These are phyloP conservation scores for Dioscorea cayenensis DNA, from an alignment of 116 monocot species.

Conservation along the genomic window DNA sequence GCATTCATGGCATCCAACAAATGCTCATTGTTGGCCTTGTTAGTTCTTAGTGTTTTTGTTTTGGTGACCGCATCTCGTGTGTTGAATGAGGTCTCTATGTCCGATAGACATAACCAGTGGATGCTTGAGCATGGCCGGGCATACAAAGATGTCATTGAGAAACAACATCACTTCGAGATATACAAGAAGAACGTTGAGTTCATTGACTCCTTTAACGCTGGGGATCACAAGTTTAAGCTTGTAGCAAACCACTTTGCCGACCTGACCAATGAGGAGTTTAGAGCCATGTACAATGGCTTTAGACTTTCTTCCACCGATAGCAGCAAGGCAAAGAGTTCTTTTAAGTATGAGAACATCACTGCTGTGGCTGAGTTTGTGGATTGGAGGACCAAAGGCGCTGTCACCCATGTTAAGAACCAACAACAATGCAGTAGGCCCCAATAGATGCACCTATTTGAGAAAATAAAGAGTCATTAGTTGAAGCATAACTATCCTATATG, in stretches of 20 bases:
- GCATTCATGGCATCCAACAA: too few species aligned
- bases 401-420: too few species aligned
- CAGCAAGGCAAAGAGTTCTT: too few species aligned
- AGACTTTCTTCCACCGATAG: not conserved
- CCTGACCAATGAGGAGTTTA: constrained; percentile 12
- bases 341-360: too few species aligned
- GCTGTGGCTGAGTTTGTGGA: too few species aligned
- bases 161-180: not conserved
- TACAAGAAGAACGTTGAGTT: not conserved
- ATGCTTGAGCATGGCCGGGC: constrained; percentile 1
- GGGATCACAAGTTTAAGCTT: not conserved
- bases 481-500: too few species aligned
- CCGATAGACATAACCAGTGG: not conserved
- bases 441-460: not conserved
- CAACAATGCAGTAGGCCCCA: not conserved
- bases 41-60: too few species aligned
- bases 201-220: not conserved
- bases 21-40: too few species aligned
- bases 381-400: too few species aligned
- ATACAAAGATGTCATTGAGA: not conserved
- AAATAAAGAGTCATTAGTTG: too few species aligned
- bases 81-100: not conserved
- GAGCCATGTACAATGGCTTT: not conserved
- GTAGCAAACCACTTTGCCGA: constrained; percentile 10
- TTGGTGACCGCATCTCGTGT: not conserved